These are phyloP conservation scores for Nicotiana tomentosiformis DNA, from an alignment of 257 asterid genomes.

Conservation along the genomic window DNA sequence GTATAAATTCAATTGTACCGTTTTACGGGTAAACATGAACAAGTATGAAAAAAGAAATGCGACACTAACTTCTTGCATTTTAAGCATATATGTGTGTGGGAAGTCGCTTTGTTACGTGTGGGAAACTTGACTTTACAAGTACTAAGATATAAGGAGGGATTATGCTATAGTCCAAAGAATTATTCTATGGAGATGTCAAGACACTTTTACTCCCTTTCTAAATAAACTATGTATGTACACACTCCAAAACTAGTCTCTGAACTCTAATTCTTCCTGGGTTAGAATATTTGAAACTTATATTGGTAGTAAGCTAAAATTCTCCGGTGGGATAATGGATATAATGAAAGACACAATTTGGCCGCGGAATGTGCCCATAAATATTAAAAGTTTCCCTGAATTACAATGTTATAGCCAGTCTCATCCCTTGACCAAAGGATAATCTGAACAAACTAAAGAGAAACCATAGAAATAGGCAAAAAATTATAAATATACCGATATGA, in stretches of 20 bases:
- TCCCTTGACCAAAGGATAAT: background rate
- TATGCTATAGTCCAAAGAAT: background rate
- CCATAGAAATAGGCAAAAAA: no score
- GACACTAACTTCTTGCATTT: no score
- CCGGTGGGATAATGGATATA: background rate
- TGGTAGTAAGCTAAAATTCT: no score
- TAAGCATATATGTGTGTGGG: no score
- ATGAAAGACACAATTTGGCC: background rate
- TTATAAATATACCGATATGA: background rate
- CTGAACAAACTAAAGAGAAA: background rate
- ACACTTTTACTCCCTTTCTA: background rate
- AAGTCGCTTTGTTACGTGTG: background rate
- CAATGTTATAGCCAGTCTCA: background rate
- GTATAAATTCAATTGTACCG: no score
- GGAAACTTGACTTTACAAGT: background rate
- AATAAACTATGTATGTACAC: background rate
- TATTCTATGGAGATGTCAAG: background rate
- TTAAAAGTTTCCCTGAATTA: background rate
- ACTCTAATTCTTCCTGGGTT: background rate
- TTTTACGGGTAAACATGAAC: no score
- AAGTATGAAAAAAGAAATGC: no score
- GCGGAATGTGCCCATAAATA: background rate
- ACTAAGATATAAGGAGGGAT: background rate
- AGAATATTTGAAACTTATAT: background rate
- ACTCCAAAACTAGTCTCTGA: background rate